A percentile compares a stretch with the other conserved stretches of the same genome.
Evolutionary conservation across 2,329 filamentous ascomycete genomes (phyloP).

Genomic region (Blumeriella jaapii): DNA sequence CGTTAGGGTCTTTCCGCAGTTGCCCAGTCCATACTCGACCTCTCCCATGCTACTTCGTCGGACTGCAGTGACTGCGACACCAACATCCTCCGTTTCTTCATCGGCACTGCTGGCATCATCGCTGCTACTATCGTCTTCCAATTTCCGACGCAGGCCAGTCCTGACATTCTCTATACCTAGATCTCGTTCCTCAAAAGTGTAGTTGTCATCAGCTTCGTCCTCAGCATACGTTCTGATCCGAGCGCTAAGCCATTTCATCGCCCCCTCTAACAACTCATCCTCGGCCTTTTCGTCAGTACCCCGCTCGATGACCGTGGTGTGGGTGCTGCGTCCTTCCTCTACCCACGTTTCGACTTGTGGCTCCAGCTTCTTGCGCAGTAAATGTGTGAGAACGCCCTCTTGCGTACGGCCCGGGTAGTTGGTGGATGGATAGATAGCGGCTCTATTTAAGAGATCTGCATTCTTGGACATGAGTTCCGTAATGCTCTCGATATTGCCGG

Average conservation of each 20-base stretch:
- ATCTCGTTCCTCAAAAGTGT: conserved; percentile 59
- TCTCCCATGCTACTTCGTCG: conserved; percentile 9
- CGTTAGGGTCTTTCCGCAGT: conserved; percentile 15
- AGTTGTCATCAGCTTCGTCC: conserved; percentile 49
- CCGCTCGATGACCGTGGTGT: conserved; percentile 9
- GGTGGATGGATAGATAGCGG: conserved; percentile 66
- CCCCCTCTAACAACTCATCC: conserved; percentile 42
- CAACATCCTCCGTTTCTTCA: conserved; percentile 43
- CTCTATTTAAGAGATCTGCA: conserved; percentile 52
- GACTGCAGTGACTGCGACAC: conserved; percentile 20
- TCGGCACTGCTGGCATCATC: conserved; percentile 39
- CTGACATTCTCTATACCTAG: conserved; percentile 56
- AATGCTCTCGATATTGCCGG: conserved; percentile 56
- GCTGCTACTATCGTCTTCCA: conserved; percentile 40
- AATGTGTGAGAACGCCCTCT: conserved; percentile 51
- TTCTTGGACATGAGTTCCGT: conserved; percentile 54
- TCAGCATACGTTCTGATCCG: conserved; percentile 33
- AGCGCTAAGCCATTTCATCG: conserved; percentile 30
- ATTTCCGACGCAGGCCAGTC: conserved; percentile 50
- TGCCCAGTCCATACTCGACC: conserved; percentile 14
- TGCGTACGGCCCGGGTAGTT: conserved; percentile 62
- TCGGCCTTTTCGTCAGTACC: conserved; percentile 35
- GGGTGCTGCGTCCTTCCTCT: conserved; percentile 44
- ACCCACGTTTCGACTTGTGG: conserved; percentile 66
- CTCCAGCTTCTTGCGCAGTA: conserved; percentile 76